phyloP scores from a whole-genome alignment of 176 grass and related monocot species.

The Ampelocalamus luodianensis region DNA sequence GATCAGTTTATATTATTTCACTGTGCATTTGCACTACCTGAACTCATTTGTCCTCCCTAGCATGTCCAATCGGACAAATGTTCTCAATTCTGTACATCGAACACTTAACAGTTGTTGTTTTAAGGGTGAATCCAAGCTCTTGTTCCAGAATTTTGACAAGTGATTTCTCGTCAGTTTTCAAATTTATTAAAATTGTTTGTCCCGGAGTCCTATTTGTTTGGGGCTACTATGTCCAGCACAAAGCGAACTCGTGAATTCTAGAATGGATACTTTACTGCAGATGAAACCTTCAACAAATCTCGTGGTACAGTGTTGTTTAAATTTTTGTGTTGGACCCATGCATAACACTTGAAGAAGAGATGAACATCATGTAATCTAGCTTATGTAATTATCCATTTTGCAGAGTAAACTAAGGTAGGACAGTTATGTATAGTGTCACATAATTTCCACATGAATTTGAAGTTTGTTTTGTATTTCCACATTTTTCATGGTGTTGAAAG shows the following conservation, averaged over 20 bases:
- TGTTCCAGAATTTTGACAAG: neutral
- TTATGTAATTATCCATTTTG: constrained; percentile 17
- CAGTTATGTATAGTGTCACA: neutral
- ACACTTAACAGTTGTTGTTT: constrained; percentile 22
- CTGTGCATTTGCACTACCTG: constrained; percentile 15
- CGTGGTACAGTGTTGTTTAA: constrained; percentile 13
- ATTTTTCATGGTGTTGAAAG: constrained; percentile 72
- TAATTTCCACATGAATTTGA: constrained; percentile 21
- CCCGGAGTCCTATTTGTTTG: neutral
- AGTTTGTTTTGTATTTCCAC: constrained; percentile 8
- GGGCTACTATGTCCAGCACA: neutral
- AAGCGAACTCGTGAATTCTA: neutral
- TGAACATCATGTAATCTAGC: neutral
- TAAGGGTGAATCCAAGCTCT: neutral
- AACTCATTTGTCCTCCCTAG: constrained; percentile 1
- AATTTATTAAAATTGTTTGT: constrained; percentile 5
- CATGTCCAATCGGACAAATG: neutral
- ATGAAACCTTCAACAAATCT: constrained; percentile 22
- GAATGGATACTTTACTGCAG: neutral
- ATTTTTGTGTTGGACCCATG: neutral
- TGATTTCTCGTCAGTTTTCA: neutral
- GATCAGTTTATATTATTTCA: neutral
- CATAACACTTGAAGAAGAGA: neutral
- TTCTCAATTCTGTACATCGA: neutral
- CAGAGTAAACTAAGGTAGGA: neutral